A percentile compares a stretch with the other conserved stretches of the same genome.
Conservation (phyloP, 2,329 filamentous ascomycete genomes). For the Cladosporium sp. region DNA sequence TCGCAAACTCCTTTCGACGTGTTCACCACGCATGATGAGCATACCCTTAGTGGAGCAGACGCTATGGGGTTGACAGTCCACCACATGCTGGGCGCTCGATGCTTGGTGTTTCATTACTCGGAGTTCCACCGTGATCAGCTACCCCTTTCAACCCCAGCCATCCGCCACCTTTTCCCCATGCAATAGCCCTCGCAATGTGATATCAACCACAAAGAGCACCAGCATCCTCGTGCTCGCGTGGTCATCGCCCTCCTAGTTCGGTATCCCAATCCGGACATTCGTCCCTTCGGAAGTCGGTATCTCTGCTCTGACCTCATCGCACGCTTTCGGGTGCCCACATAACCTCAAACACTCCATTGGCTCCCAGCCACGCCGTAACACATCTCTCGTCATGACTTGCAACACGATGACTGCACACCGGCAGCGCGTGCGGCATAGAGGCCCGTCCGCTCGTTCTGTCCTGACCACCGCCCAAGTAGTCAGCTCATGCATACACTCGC, state of each 20-base stretch:
- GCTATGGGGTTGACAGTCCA: constrained; percentile 2
- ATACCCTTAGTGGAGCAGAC: not conserved
- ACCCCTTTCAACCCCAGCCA: not conserved
- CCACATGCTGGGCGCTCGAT: not conserved
- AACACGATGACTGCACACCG: constrained; percentile 1
- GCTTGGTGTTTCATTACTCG: not conserved
- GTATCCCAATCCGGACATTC: too few relatives aligned
- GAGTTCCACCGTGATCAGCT: not conserved
- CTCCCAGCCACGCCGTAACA: constrained; percentile 2
- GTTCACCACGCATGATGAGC: not conserved
- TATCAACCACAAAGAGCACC: too few relatives aligned
- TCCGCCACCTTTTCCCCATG: too few relatives aligned
- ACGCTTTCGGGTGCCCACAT: constrained; percentile 10
- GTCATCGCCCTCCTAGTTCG: too few relatives aligned
- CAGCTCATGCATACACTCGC: not conserved
- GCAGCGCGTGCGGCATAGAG: not conserved
- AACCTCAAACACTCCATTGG: not conserved
- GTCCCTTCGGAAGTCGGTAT: too few relatives aligned
- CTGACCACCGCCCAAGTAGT: not conserved
- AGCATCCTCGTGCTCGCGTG: too few relatives aligned
- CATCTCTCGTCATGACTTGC: constrained; percentile 9
- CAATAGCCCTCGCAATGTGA: too few relatives aligned
- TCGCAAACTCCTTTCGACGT: not conserved
- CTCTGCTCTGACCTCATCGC: not conserved
- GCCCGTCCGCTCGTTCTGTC: not conserved